Evolutionary conservation across 345 rosid species (phyloP).

Genomic region (Ceriops zippeliana): DNA sequence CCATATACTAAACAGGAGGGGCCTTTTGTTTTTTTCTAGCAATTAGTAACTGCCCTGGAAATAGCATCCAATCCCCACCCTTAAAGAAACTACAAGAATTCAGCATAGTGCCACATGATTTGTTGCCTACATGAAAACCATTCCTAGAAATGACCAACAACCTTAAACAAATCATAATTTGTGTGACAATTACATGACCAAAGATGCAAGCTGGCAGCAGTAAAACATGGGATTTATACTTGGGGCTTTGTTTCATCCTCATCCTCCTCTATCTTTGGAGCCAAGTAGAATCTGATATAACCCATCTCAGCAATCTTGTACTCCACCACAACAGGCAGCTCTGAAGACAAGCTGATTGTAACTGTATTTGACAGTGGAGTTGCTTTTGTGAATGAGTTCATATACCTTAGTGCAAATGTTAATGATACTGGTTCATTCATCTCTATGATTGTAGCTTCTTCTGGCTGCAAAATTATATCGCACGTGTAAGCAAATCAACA

Average conservation of each 20-base stretch:
- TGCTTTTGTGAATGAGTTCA: conserved; percentile 97
- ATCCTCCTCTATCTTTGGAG: conserved; percentile 98
- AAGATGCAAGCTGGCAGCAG: neutral
- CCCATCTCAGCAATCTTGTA: conserved; percentile 99
- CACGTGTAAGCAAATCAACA: conserved; percentile 7
- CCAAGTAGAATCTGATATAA: conserved; percentile 82
- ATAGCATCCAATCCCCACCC: neutral
- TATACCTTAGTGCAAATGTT: conserved; percentile 91
- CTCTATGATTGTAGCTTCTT: conserved; percentile 79
- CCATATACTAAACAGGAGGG: no score
- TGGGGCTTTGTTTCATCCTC: conserved; percentile 73
- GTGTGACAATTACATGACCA: neutral
- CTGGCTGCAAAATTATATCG: conserved; percentile 59
- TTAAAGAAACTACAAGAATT: neutral
- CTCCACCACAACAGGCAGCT: conserved; percentile 92
- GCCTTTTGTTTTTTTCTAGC: neutral
- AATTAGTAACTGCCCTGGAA: neutral
- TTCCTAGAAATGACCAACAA: neutral
- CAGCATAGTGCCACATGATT: neutral
- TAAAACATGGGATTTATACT: neutral
- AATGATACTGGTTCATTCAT: conserved; percentile 92
- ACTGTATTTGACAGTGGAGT: conserved; percentile 78
- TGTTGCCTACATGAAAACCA: neutral
- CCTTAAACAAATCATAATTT: neutral
- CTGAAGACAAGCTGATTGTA: conserved; percentile 89